Evolutionary conservation across 768 basidiomycete species (phyloP), one percentile per base, ranked within the genome.

Genomic region (Podaxis sp.): DNA sequence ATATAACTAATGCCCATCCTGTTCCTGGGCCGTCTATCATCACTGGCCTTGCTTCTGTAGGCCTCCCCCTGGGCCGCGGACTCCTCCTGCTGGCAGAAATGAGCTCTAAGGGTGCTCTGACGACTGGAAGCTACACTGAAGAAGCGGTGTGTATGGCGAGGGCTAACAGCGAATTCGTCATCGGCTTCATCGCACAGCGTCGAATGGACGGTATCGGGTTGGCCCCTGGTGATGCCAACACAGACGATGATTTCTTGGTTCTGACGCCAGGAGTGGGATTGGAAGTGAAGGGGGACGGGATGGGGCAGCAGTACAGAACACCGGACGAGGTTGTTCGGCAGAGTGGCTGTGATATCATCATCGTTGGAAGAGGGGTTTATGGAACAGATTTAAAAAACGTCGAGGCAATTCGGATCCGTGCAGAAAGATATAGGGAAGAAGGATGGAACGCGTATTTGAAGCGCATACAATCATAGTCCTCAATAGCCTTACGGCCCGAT

Each of bases 11-110:
- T 73, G 97, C 97, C 2, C 97, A 98, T 74, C 86, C 91, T 9
- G 87, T 98, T 38, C 95, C 97, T 2, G 97, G 97, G n/a, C 94
- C 95, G 2, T 94, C 94, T 13, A 88, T 98, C 66, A 84, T 99
- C 66, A 80, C 85, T n/a, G 96, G 97, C 15, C 89, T 99, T 36
- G 80, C 91, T 1, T 88, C 89, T 5, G 85, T 98, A 40, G 97
- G 97, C 43, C 75, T 88, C 8, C 93, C 95, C 0, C 82, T 94
- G 15, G 87, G 87, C 2, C 85, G 97, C 12, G 97, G 93, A 0
- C 83, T 98, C 17, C 80, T 99, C 51, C 81, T 99, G 40, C 87
- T 99, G 49, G 93, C 96, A 40, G 95, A 98, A 74, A 99, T 99
- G 97, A 94, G 92, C 69, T 93, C 92, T 25, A 85, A 86, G 64